phyloP scores from a whole-genome alignment of 352 stramenopile genomes.

The Phytophthora ramorum region DNA sequence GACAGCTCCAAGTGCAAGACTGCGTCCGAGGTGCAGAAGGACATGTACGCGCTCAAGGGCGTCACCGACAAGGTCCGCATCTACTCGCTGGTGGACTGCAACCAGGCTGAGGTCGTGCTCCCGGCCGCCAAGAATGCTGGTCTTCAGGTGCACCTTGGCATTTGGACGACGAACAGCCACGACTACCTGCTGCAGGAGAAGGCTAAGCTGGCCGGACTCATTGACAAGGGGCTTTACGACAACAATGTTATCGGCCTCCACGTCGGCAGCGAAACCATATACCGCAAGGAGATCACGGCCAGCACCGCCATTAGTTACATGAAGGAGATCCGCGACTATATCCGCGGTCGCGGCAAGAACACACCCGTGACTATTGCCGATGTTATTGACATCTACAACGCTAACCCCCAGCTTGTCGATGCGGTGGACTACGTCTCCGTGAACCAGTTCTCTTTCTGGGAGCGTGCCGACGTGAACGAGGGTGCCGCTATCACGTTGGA shows the following conservation, averaged over 20 bases:
- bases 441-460: conserved; percentile 88
- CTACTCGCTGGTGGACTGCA: conserved; percentile 69
- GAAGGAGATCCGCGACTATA: conserved; percentile 57
- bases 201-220: conserved; percentile 44
- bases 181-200: conserved; percentile 59
- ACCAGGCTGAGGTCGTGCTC: conserved; percentile 53
- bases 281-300: conserved; percentile 62
- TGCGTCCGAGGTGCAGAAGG: conserved; percentile 45
- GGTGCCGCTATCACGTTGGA: conserved; percentile 56
- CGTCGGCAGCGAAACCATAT: conserved; percentile 76
- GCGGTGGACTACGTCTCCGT: conserved; percentile 73
- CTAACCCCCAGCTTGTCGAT: conserved; percentile 61
- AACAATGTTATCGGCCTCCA: conserved; percentile 58
- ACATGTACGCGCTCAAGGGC: conserved; percentile 60
- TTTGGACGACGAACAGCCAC: conserved; percentile 59
- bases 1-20: conserved; percentile 56
- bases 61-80: conserved; percentile 69
- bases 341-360: conserved; percentile 46
- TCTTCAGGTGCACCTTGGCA: conserved; percentile 64
- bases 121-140: conserved; percentile 51
- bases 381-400: conserved; percentile 73
- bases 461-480: conserved; percentile 56
- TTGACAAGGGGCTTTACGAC: conserved; percentile 52
- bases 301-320: conserved; percentile 64
- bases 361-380: conserved; percentile 76